phyloP scores from a whole-genome alignment of 306 rosid species.

The Glycine latifolia region DNA sequence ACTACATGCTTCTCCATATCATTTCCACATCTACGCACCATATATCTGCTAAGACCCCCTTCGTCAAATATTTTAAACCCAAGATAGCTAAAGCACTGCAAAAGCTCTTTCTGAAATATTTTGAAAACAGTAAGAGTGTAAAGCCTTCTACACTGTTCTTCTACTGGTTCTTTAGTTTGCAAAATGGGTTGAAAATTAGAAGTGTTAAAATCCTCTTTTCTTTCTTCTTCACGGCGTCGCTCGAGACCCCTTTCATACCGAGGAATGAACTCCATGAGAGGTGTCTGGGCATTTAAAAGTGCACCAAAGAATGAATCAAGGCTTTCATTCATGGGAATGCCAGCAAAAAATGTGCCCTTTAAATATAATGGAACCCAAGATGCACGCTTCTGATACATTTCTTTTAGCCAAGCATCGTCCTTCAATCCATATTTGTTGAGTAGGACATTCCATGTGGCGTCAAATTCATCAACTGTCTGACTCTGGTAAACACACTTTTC shows the following conservation, averaged over 20 bases:
- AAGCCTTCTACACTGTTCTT: conserved; percentile 88
- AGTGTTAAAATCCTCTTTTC: conserved; percentile 84
- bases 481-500: conserved; percentile 83
- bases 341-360: conserved; percentile 82
- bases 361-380: conserved; percentile 89
- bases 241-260: conserved; percentile 87
- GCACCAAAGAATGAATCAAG: conserved; percentile 82
- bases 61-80: conserved; percentile 86
- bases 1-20: conserved; percentile 80
- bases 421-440: conserved; percentile 75
- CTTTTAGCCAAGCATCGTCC: conserved; percentile 80
- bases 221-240: conserved; percentile 87
- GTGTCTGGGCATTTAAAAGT: conserved; percentile 76
- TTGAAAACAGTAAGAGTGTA: conserved; percentile 82
- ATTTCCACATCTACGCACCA: conserved; percentile 82
- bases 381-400: conserved; percentile 84
- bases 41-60: conserved; percentile 70
- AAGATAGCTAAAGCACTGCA: conserved; percentile 84
- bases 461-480: conserved; percentile 81
- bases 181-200: conserved; percentile 74
- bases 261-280: conserved; percentile 73
- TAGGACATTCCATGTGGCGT: conserved; percentile 73
- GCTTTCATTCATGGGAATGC: conserved; percentile 74
- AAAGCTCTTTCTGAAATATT: conserved; percentile 91
- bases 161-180: conserved; percentile 92